These are phyloP conservation scores for Diplodia sapinea DNA, from an alignment of 2,329 filamentous ascomycete genomes.

Conservation along the genomic window DNA sequence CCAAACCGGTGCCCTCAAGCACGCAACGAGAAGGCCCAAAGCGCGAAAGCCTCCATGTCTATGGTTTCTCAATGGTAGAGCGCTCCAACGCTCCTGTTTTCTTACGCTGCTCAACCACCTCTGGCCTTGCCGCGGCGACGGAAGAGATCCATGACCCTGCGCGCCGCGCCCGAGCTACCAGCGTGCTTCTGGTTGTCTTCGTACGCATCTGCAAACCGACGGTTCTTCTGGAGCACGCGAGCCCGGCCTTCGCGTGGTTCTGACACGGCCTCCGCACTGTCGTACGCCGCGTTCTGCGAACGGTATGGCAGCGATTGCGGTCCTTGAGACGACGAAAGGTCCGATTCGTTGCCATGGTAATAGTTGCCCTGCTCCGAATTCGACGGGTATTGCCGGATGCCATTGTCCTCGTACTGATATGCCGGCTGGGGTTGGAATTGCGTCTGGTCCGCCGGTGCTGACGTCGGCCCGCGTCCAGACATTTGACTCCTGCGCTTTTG, in stretches of 20 bases:
- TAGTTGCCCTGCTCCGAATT: constrained; percentile 37
- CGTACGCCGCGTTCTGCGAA: constrained; percentile 50
- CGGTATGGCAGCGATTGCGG: constrained; percentile 36
- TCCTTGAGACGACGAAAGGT: constrained; percentile 42
- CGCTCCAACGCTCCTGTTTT: background rate
- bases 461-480: constrained; percentile 39
- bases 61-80: constrained; percentile 6
- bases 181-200: constrained; percentile 71
- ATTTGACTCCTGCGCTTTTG: constrained; percentile 26
- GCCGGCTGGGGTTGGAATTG: constrained; percentile 41
- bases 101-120: constrained; percentile 23
- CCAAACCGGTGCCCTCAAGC: constrained; percentile 11
- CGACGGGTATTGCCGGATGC: constrained; percentile 22
- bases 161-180: constrained; percentile 84
- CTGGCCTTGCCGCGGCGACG: constrained; percentile 80
- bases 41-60: constrained; percentile 10
- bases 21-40: constrained; percentile 1
- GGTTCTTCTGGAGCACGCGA: constrained; percentile 78
- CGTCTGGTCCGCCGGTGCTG: constrained; percentile 46
- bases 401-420: constrained; percentile 24
- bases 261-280: constrained; percentile 37
- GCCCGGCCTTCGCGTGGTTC: constrained; percentile 39
- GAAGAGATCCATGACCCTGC: constrained; percentile 98
- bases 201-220: constrained; percentile 86
- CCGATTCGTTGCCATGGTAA: constrained; percentile 44